Evolutionary conservation across 2,329 filamentous ascomycete species (phyloP).

Genomic region (Aspergillus sergii): DNA sequence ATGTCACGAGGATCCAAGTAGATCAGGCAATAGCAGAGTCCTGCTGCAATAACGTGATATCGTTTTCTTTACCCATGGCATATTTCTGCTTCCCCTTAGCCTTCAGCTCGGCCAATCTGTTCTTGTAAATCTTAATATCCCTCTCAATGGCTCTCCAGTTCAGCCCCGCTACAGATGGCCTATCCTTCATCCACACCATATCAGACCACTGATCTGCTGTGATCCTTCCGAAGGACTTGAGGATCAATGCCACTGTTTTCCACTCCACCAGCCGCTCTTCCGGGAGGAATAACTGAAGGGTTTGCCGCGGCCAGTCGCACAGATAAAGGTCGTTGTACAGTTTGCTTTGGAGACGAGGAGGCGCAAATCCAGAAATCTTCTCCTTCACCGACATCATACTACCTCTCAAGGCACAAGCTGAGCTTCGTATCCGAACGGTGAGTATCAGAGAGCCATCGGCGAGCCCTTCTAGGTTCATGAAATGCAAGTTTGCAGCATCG

Average conservation of each 20-base stretch:
- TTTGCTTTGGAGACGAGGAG: slow-evolving; percentile 15
- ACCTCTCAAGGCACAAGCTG: slow-evolving; percentile 15
- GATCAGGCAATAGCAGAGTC: not conserved
- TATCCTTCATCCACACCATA: slow-evolving; percentile 21
- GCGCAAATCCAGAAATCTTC: slow-evolving; percentile 24
- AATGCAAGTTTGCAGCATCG: slow-evolving; percentile 21
- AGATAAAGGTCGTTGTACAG: slow-evolving; percentile 25
- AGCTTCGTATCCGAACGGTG: slow-evolving; percentile 20
- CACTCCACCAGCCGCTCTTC: slow-evolving; percentile 24
- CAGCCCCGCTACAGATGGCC: slow-evolving; percentile 24
- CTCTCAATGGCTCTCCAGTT: slow-evolving; percentile 26
- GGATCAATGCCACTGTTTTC: slow-evolving; percentile 33
- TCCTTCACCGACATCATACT: slow-evolving; percentile 23
- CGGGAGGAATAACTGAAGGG: slow-evolving; percentile 28
- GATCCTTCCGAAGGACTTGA: slow-evolving; percentile 30
- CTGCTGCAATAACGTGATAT: not conserved
- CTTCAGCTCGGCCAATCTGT: not conserved
- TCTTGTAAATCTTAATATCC: slow-evolving; percentile 10
- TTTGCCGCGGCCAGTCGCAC: slow-evolving; percentile 19
- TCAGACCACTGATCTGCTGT: slow-evolving; percentile 23
- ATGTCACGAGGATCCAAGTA: not conserved
- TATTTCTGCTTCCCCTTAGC: not conserved
- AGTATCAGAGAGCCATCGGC: slow-evolving; percentile 30
- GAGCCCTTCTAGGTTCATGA: slow-evolving; percentile 34
- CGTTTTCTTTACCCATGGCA: not conserved